Conservation (phyloP, 2,329 filamentous ascomycete species). For the Leptographium lundbergii region DNA sequence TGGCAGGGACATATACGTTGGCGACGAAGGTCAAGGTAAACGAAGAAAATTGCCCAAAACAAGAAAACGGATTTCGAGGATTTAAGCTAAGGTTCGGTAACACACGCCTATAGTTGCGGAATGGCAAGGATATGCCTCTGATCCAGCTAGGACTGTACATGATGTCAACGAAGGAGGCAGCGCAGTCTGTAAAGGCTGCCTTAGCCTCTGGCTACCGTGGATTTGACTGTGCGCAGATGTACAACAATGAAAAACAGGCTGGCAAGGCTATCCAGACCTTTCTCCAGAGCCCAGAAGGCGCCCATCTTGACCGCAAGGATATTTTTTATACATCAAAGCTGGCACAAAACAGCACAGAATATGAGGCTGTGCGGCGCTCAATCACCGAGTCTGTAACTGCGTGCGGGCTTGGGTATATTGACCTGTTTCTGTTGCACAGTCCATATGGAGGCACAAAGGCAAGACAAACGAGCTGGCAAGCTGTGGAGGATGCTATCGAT, state of each 20-base stretch:
- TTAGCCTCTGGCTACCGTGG: conserved; percentile 40
- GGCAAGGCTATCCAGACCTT: conserved; percentile 52
- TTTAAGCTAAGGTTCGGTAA: not conserved
- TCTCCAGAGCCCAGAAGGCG: conserved; percentile 23
- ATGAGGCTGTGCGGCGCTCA: conserved; percentile 52
- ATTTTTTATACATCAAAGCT: conserved; percentile 76
- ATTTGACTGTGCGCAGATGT: conserved; percentile 42
- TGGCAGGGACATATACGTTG: not conserved
- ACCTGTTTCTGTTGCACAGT: conserved; percentile 68
- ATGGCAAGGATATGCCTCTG: conserved; percentile 54
- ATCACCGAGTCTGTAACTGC: conserved; percentile 53
- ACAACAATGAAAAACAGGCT: conserved; percentile 57
- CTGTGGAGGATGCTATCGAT: conserved; percentile 61
- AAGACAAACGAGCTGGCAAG: conserved; percentile 61
- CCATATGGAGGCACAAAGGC: conserved; percentile 62
- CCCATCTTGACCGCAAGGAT: conserved; percentile 47
- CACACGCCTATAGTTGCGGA: conserved; percentile 34
- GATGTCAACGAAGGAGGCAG: conserved; percentile 50
- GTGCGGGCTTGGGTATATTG: conserved; percentile 60
- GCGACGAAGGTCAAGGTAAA: not conserved
- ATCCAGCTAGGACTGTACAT: conserved; percentile 66
- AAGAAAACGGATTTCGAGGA: not conserved
- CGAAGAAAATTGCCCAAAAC: not conserved
- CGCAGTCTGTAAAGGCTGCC: conserved; percentile 42
- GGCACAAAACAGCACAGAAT: conserved; percentile 48